phyloP scores from a whole-genome alignment of 2,329 filamentous ascomycete species.

The Neofusicoccum laricinum region DNA sequence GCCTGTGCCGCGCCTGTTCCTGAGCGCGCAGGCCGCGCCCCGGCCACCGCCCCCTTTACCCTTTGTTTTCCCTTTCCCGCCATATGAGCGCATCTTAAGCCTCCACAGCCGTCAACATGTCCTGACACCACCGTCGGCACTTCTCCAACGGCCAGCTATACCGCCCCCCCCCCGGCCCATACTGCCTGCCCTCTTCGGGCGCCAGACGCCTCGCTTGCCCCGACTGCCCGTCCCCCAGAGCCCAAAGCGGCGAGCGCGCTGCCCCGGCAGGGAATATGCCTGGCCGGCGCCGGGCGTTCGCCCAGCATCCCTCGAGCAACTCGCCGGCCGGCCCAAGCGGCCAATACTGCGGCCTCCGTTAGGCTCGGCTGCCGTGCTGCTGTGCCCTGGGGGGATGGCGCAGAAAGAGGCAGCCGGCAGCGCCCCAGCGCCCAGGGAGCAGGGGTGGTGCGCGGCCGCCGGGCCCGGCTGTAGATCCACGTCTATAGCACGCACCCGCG shows the following conservation, averaged over 20 bases:
- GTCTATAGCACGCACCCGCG: constrained; percentile 1
- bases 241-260: neutral
- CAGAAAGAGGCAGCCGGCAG: neutral
- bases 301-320: neutral
- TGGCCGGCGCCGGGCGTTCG: too few relatives aligned
- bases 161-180: neutral
- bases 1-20: neutral
- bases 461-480: neutral
- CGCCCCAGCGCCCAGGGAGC: neutral
- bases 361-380: neutral
- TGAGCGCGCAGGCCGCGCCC: neutral
- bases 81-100: constrained; percentile 11
- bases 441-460: neutral
- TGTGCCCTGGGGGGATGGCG: too few relatives aligned
- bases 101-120: constrained; percentile 8
- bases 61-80: neutral
- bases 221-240: neutral
- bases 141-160: neutral
- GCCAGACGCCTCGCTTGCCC: neutral
- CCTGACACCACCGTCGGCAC: neutral
- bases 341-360: neutral
- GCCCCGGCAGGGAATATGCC: neutral
- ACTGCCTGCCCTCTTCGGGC: neutral
- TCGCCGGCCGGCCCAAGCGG: neutral
- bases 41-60: neutral